Evolutionary conservation across 805 yeast genomes (phyloP), one percentile per base, ranked within the genome.

Genomic region (Hanseniaspora singularis): DNA sequence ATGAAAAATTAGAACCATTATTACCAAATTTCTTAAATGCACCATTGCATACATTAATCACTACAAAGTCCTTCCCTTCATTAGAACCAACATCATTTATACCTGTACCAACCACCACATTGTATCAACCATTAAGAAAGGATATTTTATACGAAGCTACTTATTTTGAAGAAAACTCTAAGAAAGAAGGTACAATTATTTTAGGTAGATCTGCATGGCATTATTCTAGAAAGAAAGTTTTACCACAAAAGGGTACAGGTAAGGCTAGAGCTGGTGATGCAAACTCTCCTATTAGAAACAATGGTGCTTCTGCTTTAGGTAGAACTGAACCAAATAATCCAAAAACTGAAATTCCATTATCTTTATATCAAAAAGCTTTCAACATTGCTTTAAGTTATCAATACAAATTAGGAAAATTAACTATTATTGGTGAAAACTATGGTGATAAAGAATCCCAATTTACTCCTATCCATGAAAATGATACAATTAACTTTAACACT

Each of bases 231-330:
- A 73, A 74, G 57, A 92, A 92, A 61, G 68, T 92, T 54, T 70
- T 76, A 32, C 84, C 86, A 26, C 98, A 92, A 66, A 92, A 92
- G 65, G 97, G 97, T 51, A 68, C 85, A 14, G 99, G 99, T 66
- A 73, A 74, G 51, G 99, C 99, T 46, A 79, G 99, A 71, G 81
- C 77, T 46, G 99, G 99, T 68, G 96, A 88, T 65, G 87, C 83
- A 50, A 89, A 88, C 58, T 85, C 95, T 20, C 98, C 98, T 41
- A 81, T 79, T 38, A 79, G 95, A 67, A 78, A 76, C 57, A 85
- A 82, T 58, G 96, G 95, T 62, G 87, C 89, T 45, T 72, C 80
- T 55, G 96, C 97, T 0, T 76, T 81, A 57, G 96, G 92, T 14
- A 79, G 92, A 60, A 76, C 74, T 46, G 96, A 96, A 3, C 95